Conservation (phyloP, 2,329 filamentous ascomycete species). For the Sporothrix mexicana region DNA sequence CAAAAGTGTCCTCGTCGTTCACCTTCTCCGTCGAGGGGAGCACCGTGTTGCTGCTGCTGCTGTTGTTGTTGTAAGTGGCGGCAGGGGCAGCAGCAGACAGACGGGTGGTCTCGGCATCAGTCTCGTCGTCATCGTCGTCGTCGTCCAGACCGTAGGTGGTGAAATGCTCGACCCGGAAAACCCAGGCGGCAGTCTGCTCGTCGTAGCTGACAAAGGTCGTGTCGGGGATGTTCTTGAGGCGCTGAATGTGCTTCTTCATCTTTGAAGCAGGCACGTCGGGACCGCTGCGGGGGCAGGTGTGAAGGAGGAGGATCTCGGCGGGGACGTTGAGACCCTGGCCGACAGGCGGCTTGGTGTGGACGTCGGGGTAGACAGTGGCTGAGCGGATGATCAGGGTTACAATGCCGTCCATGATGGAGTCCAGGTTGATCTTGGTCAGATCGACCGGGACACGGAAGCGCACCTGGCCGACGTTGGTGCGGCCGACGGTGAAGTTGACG, state of each 20-base stretch:
- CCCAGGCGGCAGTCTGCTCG: conserved; percentile 80
- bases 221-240: conserved; percentile 77
- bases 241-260: conserved; percentile 73
- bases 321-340: conserved; percentile 93
- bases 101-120: conserved; percentile 60
- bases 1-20: conserved; percentile 59
- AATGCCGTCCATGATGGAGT: conserved; percentile 78
- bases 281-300: conserved; percentile 86
- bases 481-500: conserved; percentile 78
- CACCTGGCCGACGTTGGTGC: conserved; percentile 79
- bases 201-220: conserved; percentile 86
- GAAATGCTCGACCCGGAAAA: conserved; percentile 93
- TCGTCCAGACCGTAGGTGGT: conserved; percentile 92
- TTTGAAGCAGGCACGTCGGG: conserved; percentile 60
- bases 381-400: conserved; percentile 78
- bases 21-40: conserved; percentile 45
- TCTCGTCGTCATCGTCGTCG: conserved; percentile 77
- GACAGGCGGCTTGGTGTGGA: conserved; percentile 77
- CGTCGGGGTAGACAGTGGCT: conserved; percentile 84
- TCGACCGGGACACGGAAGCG: conserved; percentile 84
- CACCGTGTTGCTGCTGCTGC: conserved; percentile 38
- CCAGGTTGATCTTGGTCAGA: conserved; percentile 76
- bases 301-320: conserved; percentile 83
- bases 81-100: conserved; percentile 35
- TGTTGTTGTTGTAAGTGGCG: conserved; percentile 41